Percentiles rank a stretch among this genome's conserved stretches.
Conservation (phyloP, 805 yeast species). For the Geotrichum ghanense region DNA sequence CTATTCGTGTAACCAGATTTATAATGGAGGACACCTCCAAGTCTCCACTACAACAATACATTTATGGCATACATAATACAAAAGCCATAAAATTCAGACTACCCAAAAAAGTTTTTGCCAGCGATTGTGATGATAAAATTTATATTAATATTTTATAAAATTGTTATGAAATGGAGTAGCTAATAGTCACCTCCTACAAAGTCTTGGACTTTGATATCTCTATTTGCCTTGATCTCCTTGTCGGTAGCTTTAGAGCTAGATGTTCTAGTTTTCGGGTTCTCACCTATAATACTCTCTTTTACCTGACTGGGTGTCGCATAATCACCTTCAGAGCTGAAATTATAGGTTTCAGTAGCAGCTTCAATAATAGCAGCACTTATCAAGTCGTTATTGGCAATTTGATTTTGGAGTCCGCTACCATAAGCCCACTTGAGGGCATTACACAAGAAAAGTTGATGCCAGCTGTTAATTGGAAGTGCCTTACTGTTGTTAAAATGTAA, state of each 20-base stretch:
- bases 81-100: too few relatives aligned
- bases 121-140: too few relatives aligned
- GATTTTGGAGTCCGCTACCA: slow-evolving; percentile 26
- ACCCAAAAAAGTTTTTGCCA: too few relatives aligned
- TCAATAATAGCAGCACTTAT: neutral
- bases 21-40: too few relatives aligned
- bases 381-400: slow-evolving; percentile 22
- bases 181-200: neutral
- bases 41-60: too few relatives aligned
- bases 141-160: too few relatives aligned
- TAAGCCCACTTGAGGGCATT: slow-evolving; percentile 27
- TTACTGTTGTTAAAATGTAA: slow-evolving; percentile 16
- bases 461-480: slow-evolving; percentile 22
- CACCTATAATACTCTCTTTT: too few relatives aligned
- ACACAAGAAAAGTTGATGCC: slow-evolving; percentile 23
- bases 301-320: too few relatives aligned
- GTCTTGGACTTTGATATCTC: neutral
- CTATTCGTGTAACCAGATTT: too few relatives aligned
- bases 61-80: too few relatives aligned
- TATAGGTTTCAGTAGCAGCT: neutral
- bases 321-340: neutral
- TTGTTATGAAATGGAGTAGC: too few relatives aligned
- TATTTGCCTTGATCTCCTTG: neutral
- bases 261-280: too few relatives aligned
- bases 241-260: neutral